Evolutionary conservation across 805 yeast genomes (phyloP), one percentile per base, ranked within the genome.

Genomic region (Metschnikowia cerradonensis): DNA sequence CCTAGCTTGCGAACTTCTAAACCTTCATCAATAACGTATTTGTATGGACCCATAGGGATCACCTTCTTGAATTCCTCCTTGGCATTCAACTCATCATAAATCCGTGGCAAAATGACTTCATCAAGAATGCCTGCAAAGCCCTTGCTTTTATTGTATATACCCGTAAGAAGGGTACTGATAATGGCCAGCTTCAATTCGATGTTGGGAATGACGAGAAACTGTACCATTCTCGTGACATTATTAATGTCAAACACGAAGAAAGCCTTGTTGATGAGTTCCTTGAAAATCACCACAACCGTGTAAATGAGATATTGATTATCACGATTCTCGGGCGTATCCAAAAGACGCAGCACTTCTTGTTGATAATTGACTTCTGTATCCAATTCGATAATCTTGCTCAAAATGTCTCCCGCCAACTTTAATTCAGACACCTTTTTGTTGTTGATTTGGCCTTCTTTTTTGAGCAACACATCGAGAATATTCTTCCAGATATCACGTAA

Each of bases 1-100:
- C 87, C 75, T 36, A 86, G 77, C 61, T 86, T 86, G 48, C 96
- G 75, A 52, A 82, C 79, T 52, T 83, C 89, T 37, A 87, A 71
- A 0, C 90, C 94, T 56, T 84, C 85, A 60, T 89, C 96, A 37
- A 88, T 79, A 53, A 83, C 82, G 62, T 88, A 91, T 62, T 87
- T 88, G 72, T 86, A 88, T 0, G 96, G 95, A 1, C 96, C 96
- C 81, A 90, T 88, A 43, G 84, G 86, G 33, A 89, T 83, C 17
- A 76, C 71, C 49, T 83, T 83, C 41, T 85, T 79, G 59, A 80
- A 83, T 50, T 79, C 78, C 32, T 76, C 78, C 55, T 78, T 79
- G 0, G 83, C 73, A 11, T 67, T 67, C 42, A 87, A 72, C 60
- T 86, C 89, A 4, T 66, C 68, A 56, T 77, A 77, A 2, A 87